These are phyloP conservation scores for Dimocarpus longan DNA, from an alignment of 345 rosid species.

Conservation along the genomic window DNA sequence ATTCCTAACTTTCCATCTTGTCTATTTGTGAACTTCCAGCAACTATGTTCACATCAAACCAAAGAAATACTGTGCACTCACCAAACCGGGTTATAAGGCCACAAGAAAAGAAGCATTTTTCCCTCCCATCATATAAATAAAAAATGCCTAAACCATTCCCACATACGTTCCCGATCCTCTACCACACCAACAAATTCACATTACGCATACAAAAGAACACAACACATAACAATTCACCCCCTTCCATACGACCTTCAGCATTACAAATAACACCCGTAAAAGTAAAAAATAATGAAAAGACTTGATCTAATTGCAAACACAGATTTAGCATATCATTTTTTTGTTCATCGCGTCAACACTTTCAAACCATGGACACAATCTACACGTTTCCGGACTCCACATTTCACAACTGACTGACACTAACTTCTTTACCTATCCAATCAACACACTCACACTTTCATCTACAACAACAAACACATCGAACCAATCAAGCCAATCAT, in stretches of 20 bases:
- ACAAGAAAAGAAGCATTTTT: not conserved
- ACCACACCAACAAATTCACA: not conserved
- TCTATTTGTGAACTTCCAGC: not conserved
- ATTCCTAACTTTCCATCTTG: not conserved
- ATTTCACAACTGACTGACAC: not conserved
- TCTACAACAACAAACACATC: not conserved
- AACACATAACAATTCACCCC: too few relatives aligned
- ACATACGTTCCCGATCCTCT: not conserved
- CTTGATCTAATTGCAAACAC: not conserved
- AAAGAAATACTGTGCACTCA: not conserved
- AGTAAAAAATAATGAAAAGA: not conserved
- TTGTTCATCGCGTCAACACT: not conserved
- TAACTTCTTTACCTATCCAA: not conserved
- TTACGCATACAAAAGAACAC: not conserved
- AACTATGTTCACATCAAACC: not conserved
- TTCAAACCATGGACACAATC: not conserved
- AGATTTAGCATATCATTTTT: not conserved
- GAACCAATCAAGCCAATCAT: not conserved
- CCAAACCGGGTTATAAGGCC: not conserved
- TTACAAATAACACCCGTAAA: not conserved
- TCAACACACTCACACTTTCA: not conserved
- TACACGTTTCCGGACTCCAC: not conserved
- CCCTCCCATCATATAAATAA: not conserved
- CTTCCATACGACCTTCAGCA: not conserved
- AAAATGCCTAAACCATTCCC: not conserved